A percentile compares a stretch with the other conserved stretches of the same genome.
phyloP scores from a whole-genome alignment of 208 protist genomes.

The Baffinella frigidus region DNA sequence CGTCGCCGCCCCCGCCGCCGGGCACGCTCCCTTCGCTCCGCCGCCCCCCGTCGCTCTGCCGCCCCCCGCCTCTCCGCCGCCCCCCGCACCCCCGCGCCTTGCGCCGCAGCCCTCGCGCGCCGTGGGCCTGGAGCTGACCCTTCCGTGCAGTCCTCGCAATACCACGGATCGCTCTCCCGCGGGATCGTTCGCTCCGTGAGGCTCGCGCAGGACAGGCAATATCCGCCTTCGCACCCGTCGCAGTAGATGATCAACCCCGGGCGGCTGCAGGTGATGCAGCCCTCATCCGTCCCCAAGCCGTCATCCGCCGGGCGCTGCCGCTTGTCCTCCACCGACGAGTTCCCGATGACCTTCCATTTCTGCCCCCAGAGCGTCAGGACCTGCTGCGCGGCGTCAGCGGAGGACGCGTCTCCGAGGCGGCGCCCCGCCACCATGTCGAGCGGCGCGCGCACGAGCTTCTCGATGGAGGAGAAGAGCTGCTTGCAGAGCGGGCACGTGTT shows the following conservation, averaged over 20 bases:
- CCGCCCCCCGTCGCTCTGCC: too few species aligned
- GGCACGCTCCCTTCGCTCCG: too few species aligned
- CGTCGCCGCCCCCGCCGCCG: too few species aligned
- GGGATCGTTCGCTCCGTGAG: background rate
- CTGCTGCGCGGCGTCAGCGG: background rate
- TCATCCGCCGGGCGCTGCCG: background rate
- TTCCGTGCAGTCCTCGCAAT: background rate
- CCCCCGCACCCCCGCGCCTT: too few species aligned
- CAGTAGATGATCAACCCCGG: background rate
- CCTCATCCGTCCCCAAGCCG: background rate
- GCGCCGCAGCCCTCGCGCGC: too few species aligned
- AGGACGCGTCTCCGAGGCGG: background rate
- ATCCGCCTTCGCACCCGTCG: background rate
- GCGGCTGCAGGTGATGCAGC: background rate
- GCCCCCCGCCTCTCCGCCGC: too few species aligned
- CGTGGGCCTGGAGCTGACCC: too few species aligned
- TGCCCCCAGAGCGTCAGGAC: background rate
- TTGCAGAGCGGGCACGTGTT: slow-evolving; percentile 29
- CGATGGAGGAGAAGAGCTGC: slow-evolving; percentile 5
- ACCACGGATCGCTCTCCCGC: background rate
- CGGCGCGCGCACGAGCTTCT: background rate
- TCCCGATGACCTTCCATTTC: background rate
- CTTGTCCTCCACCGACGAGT: background rate
- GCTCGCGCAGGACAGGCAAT: background rate
- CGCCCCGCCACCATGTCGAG: background rate